Conservation (phyloP, 1,284 basidiomycete species). For the Earliella scabrosa region DNA sequence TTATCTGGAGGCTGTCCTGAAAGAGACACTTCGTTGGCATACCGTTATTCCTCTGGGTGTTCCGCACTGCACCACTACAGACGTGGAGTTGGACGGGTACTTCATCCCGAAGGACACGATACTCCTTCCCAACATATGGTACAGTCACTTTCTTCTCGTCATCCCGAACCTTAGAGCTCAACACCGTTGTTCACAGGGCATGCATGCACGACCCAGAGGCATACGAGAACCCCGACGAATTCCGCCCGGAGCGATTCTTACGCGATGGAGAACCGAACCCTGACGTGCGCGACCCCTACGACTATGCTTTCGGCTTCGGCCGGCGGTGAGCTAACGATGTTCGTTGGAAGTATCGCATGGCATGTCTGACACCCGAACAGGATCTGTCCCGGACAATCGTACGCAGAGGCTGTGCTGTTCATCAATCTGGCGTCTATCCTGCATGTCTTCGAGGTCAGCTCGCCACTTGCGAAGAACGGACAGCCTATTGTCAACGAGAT, state of each 20-base stretch:
- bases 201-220: conserved; percentile 23
- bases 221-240: conserved; percentile 21
- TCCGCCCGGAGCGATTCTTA: conserved; percentile 27
- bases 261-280: conserved; percentile 21
- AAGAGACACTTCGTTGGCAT: conserved; percentile 32
- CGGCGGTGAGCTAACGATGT: no score
- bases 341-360: no score
- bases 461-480: conserved; percentile 10
- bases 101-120: conserved; percentile 23
- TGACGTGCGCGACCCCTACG: conserved; percentile 13
- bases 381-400: conserved; percentile 19
- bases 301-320: conserved; percentile 26
- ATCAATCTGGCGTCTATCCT: conserved; percentile 21
- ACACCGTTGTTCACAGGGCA: conserved; percentile 6
- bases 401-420: conserved; percentile 20
- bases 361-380: neutral
- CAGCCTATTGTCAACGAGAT: conserved; percentile 11
- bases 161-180: no score
- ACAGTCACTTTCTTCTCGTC: no score
- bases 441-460: conserved; percentile 16
- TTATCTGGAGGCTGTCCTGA: conserved; percentile 36
- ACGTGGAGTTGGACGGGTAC: conserved; percentile 4
- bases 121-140: conserved; percentile 23
- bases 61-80: neutral
- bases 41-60: neutral